Percentiles rank a stretch among this genome's conserved stretches.
Conservation (phyloP, 306 rosid genomes). For the Vigna nakashimae region DNA sequence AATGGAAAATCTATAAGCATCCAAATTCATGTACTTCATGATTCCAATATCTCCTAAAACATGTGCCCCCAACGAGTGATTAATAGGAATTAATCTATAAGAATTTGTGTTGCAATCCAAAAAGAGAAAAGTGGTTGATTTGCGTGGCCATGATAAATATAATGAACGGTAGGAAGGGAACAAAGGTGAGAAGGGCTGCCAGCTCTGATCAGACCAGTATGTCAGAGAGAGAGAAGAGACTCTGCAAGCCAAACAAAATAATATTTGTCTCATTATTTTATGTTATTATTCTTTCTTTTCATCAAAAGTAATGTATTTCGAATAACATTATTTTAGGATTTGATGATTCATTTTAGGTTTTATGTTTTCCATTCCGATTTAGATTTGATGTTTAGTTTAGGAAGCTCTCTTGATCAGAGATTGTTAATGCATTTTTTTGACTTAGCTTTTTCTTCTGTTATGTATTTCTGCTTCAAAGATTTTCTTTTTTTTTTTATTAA, state of each 20-base stretch:
- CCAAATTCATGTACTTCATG: conserved; percentile 62
- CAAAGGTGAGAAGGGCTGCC: background rate
- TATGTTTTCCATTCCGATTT: too few relatives aligned
- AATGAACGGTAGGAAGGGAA: conserved; percentile 30
- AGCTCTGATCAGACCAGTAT: conserved; percentile 12
- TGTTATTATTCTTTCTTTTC: too few relatives aligned
- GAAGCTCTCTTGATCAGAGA: too few relatives aligned
- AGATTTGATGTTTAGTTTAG: too few relatives aligned
- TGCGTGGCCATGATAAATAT: conserved; percentile 33
- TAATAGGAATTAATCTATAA: too few relatives aligned
- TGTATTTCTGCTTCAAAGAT: too few relatives aligned
- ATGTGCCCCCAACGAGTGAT: background rate
- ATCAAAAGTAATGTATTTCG: too few relatives aligned
- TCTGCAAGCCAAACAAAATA: conserved; percentile 28
- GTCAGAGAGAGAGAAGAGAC: background rate
- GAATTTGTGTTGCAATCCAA: background rate
- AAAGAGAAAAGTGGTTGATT: conserved; percentile 27
- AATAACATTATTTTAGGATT: too few relatives aligned
- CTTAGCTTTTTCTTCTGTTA: too few relatives aligned
- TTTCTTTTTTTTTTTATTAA: too few relatives aligned
- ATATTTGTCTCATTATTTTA: background rate
- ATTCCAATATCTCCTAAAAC: conserved; percentile 60
- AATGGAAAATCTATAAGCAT: conserved; percentile 61
- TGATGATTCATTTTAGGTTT: too few relatives aligned
- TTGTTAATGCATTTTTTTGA: too few relatives aligned